Percentiles rank a stretch among this genome's conserved stretches.
phyloP scores from a whole-genome alignment of 371 early-diverging fungal species.

The Batrachochytrium dendrobatidis region DNA sequence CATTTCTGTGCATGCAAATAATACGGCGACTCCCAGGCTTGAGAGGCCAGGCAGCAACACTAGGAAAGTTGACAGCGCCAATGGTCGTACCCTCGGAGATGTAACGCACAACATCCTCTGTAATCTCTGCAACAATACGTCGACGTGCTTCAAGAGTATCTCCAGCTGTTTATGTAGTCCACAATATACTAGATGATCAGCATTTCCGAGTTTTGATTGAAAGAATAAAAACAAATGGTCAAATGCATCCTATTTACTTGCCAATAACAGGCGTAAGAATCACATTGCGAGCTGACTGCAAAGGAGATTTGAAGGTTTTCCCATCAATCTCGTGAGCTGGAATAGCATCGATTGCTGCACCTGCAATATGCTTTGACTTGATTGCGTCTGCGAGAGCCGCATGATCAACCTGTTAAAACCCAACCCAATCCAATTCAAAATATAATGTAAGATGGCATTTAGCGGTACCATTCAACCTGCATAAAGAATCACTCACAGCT shows the following conservation, averaged over 20 bases:
- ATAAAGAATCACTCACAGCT: slow-evolving; percentile 34
- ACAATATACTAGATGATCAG: not conserved
- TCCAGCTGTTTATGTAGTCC: slow-evolving; percentile 38
- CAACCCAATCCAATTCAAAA: not conserved
- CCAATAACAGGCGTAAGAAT: slow-evolving; percentile 92
- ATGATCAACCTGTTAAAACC: slow-evolving; percentile 44
- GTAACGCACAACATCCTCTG: slow-evolving; percentile 61
- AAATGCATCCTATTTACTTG: slow-evolving; percentile 2
- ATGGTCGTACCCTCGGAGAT: slow-evolving; percentile 75
- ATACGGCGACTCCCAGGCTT: slow-evolving; percentile 66
- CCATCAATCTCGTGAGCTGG: slow-evolving; percentile 76
- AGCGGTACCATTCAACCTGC: not conserved
- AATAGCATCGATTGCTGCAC: slow-evolving; percentile 90
- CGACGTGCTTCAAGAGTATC: slow-evolving; percentile 88
- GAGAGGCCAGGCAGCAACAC: slow-evolving; percentile 72
- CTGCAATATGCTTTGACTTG: slow-evolving; percentile 77
- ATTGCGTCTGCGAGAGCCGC: slow-evolving; percentile 74
- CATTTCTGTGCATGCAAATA: slow-evolving; percentile 83
- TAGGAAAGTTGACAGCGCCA: slow-evolving; percentile 90
- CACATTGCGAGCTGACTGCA: slow-evolving; percentile 72
- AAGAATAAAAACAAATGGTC: too few species aligned
- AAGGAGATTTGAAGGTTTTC: slow-evolving; percentile 66
- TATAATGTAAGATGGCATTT: too few species aligned
- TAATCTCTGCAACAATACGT: slow-evolving; percentile 87
- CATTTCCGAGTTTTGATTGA: too few species aligned